phyloP scores from a whole-genome alignment of 805 yeast genomes.

The Kuraishia capsulata region DNA sequence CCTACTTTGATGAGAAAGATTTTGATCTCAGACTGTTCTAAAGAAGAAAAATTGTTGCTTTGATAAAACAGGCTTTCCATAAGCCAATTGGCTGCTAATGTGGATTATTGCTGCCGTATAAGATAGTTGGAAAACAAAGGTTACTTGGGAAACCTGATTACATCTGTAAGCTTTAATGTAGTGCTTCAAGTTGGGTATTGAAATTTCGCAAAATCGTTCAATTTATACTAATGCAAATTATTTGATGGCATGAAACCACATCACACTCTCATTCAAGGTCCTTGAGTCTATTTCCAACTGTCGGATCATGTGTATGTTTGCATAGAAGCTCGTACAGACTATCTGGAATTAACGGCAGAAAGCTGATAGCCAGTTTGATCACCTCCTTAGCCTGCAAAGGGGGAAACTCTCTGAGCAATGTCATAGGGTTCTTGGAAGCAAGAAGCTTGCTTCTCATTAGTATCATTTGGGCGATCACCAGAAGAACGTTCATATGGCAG shows the following conservation, averaged over 20 bases:
- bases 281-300: slow-evolving; percentile 12
- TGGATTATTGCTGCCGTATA: no score
- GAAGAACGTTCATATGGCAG: slow-evolving; percentile 75
- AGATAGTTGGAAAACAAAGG: no score
- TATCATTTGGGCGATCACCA: slow-evolving; percentile 76
- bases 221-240: slow-evolving; percentile 2
- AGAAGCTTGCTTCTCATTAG: slow-evolving; percentile 58
- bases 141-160: no score
- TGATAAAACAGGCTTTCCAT: no score
- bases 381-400: slow-evolving; percentile 61
- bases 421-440: slow-evolving; percentile 61
- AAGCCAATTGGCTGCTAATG: no score
- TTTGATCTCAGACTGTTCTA: slow-evolving; percentile 31
- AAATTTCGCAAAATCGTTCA: no score
- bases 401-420: slow-evolving; percentile 65
- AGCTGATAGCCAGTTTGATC: slow-evolving; percentile 70
- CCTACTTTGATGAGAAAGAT: slow-evolving; percentile 52
- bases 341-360: slow-evolving; percentile 66
- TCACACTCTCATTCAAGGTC: background rate
- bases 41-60: no score
- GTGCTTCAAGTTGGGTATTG: no score
- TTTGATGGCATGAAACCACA: no score
- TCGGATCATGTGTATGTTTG: slow-evolving; percentile 52
- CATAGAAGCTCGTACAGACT: slow-evolving; percentile 52
- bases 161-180: no score